Evolutionary conservation across 192 early-diverging fungal genomes (phyloP), one percentile per base, ranked within the genome.

Genomic region (Cetraspora pellucida): DNA sequence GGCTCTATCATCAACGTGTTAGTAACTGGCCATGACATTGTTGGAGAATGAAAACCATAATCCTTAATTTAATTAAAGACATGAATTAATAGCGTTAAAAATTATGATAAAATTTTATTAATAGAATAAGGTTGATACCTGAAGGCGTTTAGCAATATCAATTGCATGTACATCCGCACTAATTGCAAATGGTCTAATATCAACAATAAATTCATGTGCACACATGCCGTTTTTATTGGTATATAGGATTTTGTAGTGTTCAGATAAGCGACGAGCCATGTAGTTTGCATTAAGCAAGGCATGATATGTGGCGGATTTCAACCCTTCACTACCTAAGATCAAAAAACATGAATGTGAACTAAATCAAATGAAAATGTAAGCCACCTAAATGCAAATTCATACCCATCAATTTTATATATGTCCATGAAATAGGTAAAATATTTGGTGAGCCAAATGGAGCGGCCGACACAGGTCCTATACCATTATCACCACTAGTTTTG

Each of bases 1-100:
- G 98, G 98, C 87, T 99, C 98, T 78, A 99, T 92, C 98, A 99
- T 99, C 60, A 99, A 91, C 14, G 98, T 99, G 90, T 98, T 97
- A 75, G 94, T 87, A 27, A 98, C 97, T 25, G 98, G 98, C 92
- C 96, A 99, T 21, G 96, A 97, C 98, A 99, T 99, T 81, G 98
- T 99, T 45, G 98, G 98, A 45, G 90, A 91, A 85, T 99, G 98
- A 89, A 99, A 99, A 25, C 96, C 95, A 81, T 98, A 99, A 85
- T 99, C 98, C 85, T 76, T 37, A 37, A 46, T 47, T 27, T 28
- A n/a, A 10, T 4, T 17, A 55, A 10, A 23, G 5, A 19, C 3
- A 16, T 31, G 4, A n/a, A n/a, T 21, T 19, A 23, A 43, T 31
- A 0, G n/a, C 43, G 16, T 55, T 17, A 55, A n/a, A 17, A 31